phyloP scores from a whole-genome alignment of 2,329 filamentous ascomycete genomes.

The Thielaviopsis punctulata region DNA sequence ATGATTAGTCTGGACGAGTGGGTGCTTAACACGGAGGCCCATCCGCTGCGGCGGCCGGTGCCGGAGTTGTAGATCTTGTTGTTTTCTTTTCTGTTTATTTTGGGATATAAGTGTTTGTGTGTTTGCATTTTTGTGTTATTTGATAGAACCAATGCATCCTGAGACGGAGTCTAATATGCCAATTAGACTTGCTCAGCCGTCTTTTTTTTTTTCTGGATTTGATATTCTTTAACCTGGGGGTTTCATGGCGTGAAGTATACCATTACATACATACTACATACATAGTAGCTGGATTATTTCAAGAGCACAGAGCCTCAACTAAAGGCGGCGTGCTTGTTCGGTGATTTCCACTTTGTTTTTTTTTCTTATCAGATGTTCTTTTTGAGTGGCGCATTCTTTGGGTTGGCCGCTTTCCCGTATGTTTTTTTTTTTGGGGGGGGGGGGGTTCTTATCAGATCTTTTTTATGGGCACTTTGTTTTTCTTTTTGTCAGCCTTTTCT shows the following conservation, averaged over 20 bases:
- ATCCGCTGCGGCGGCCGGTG: conserved; percentile 34
- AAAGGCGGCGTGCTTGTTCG: no score
- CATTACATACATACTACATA: no score
- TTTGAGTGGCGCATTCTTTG: no score
- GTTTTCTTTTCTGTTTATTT: not conserved
- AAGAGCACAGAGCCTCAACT: no score
- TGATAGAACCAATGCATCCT: not conserved
- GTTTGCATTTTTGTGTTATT: not conserved
- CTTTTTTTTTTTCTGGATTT: not conserved
- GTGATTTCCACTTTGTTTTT: no score
- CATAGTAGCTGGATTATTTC: no score
- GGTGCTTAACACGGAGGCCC: conserved; percentile 48
- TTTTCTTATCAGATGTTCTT: no score
- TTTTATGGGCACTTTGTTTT: not conserved
- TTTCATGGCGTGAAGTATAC: no score
- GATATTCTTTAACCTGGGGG: no score
- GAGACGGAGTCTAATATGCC: not conserved
- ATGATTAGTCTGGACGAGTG: conserved; percentile 52
- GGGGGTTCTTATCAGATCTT: not conserved
- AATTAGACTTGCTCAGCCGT: not conserved
- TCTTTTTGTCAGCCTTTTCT: not conserved
- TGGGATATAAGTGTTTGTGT: not conserved
- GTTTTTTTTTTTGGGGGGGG: not conserved
- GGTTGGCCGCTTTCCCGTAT: no score
- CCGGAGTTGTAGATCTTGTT: conserved; percentile 11